Base-by-base conservation (phyloP, 2,329 filamentous ascomycete species). In the Macrophomina tecta region DNA sequence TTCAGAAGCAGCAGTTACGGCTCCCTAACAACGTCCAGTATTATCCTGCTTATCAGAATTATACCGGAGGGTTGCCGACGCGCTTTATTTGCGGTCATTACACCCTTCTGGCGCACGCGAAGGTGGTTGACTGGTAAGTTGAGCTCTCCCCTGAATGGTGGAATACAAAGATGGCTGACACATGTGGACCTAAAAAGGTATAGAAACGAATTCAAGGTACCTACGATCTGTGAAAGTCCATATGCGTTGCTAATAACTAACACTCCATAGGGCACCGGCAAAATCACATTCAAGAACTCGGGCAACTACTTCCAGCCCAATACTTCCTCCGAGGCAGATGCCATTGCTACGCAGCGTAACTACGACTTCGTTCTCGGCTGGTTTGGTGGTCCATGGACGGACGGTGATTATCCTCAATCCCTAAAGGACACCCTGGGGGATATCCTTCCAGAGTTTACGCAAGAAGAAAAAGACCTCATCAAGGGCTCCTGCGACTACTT, bases 351-450 rank as follows among this genome's bases (percentile, higher is more conserved):
- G 4, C 77, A 79, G 64, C 73, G 80, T n/a, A 76, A 76, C 66
- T 80, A 77, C 61, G 79, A 81, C 68, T 82, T 81, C 69, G 74
- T 73, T 61, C 73, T 80, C 28, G 81, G 81, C 5, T 82, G 80
- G 81, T 83, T 83, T 66, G 78, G 78, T 18, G 81, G 80, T 2
- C 77, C 79, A n/a, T 84, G 81, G 81, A 77, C 77, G 5, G 79
- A 82, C 65, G 78, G 80, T 42, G 80, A 82, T 69, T 82, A 81
- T 64, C 79, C 79, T 0, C 69, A 75, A 52, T 74, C 72, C 4
- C 71, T 81, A 23, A 80, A 78, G 64, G 75, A 77, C 7, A 81
- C 80, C 2, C 73, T 81, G 1, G 79, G 79, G 12, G 75, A 79
- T 58, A 68, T 81, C 0, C 70, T 82, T 2, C 79, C 80, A 0